These are phyloP conservation scores for Logfia minima DNA, from an alignment of 129 eudicot species.

Conservation along the genomic window DNA sequence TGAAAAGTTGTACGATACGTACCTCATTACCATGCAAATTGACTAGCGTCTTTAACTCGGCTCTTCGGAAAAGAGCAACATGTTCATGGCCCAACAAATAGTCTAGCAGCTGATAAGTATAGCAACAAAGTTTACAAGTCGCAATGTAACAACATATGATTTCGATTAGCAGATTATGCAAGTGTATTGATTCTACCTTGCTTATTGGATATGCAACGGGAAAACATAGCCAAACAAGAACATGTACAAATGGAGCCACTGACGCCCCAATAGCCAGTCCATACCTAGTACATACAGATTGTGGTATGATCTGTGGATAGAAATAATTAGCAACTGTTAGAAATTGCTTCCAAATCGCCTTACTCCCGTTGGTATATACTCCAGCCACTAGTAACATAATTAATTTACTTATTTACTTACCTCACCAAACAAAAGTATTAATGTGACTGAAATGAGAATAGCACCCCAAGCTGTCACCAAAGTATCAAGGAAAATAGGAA, in stretches of 20 bases:
- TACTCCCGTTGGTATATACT: background rate
- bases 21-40: slow-evolving; percentile 54
- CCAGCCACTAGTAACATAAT: background rate
- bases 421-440: slow-evolving; percentile 95
- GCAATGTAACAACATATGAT: background rate
- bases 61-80: slow-evolving; percentile 40
- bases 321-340: background rate
- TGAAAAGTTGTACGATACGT: background rate
- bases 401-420: slow-evolving; percentile 32
- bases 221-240: slow-evolving; percentile 84
- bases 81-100: slow-evolving; percentile 39
- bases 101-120: slow-evolving; percentile 29
- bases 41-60: slow-evolving; percentile 60
- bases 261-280: slow-evolving; percentile 89
- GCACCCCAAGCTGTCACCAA: slow-evolving; percentile 92
- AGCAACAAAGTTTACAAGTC: background rate
- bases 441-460: slow-evolving; percentile 85
- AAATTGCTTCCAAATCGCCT: background rate
- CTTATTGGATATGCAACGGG: slow-evolving; percentile 97
- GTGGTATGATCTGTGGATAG: slow-evolving; percentile 80
- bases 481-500: slow-evolving; percentile 86
- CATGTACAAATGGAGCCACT: slow-evolving; percentile 71
- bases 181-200: slow-evolving; percentile 48
- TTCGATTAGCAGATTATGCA: background rate
- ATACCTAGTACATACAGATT: slow-evolving; percentile 81